Base-by-base conservation (phyloP, 1,284 basidiomycete species). In the Inonotus obliquus region DNA sequence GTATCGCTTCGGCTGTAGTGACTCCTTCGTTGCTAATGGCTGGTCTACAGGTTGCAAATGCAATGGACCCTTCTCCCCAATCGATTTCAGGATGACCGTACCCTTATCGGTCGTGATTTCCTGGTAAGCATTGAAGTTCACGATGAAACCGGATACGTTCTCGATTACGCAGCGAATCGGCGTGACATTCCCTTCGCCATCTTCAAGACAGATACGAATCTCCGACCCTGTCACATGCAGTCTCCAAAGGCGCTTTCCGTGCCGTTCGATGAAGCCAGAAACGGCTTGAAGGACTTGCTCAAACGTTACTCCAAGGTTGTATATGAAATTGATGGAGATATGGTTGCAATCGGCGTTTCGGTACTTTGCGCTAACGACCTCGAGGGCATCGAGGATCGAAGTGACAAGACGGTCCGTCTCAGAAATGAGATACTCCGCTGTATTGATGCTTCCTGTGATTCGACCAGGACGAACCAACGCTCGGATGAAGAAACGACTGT, bases 101-200 rank as follows among this genome's bases (percentile, higher is more conserved):
- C 96, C 96, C 76, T 92, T 96, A 73, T 98, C 96, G 52, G 93
- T 97, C 48, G 87, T 89, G 69, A 98, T 94, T 79, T 99, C 97
- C 76, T 98, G 95, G 79, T 99, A 99, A n/a, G 92, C 93, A 72
- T 96, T 93, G 80, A 91, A 98, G 75, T 98, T 96, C 75, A 99
- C 96, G 67, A 98, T 93, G 78, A 99, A 98, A 53, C 96, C 96
- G 47, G 96, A 97, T 57, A 98, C 94, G 74, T 98, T 99, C 79
- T 97, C 94, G 74, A 99, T 96, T 73, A 98, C 89, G 69, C 96
- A 96, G 48, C 97, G 94, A 72, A 99, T 94, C 10, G 96, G 94
- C 6, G 93, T 93, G 53, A 93, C 87, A 69, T 95, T 95, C 66
- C 95, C 94, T 67, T 96, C 92, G 64, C 81, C 86, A 73, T 98